Percentiles rank a stretch among this genome's conserved stretches.
These are phyloP conservation scores for Macrolepiota fuliginosa DNA, from an alignment of 768 basidiomycete species.

Conservation along the genomic window DNA sequence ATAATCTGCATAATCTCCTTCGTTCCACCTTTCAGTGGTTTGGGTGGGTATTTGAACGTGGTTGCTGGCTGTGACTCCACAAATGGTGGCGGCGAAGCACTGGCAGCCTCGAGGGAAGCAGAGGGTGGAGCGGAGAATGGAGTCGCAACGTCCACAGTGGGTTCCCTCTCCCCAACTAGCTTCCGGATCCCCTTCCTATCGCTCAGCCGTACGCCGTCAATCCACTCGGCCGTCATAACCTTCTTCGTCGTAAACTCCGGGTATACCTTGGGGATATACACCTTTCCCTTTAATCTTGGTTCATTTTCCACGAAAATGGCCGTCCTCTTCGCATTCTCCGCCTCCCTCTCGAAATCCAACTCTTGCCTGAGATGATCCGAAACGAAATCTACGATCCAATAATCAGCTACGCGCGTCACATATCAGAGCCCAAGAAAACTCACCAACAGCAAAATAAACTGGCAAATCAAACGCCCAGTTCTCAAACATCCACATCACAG, in stretches of 20 bases:
- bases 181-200: slow-evolving; percentile 55
- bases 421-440: slow-evolving; percentile 20
- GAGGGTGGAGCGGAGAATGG: slow-evolving; percentile 11
- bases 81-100: slow-evolving; percentile 7
- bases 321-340: slow-evolving; percentile 70
- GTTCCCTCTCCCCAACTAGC: slow-evolving; percentile 52
- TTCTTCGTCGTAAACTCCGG: slow-evolving; percentile 69
- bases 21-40: slow-evolving; percentile 57
- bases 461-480: slow-evolving; percentile 84
- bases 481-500: slow-evolving; percentile 79
- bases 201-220: slow-evolving; percentile 71
- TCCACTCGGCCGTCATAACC: slow-evolving; percentile 86
- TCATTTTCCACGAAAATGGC: slow-evolving; percentile 67
- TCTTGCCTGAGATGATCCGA: slow-evolving; percentile 81
- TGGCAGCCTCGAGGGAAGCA: slow-evolving; percentile 6
- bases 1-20: slow-evolving; percentile 78
- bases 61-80: slow-evolving; percentile 9
- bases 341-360: slow-evolving; percentile 80
- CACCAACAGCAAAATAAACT: slow-evolving; percentile 75
- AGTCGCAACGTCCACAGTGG: background rate
- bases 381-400: slow-evolving; percentile 56
- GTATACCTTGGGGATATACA: slow-evolving; percentile 78
- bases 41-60: slow-evolving; percentile 24
- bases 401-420: background rate
- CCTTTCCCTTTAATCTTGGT: slow-evolving; percentile 63